phyloP scores from a whole-genome alignment of 2,329 filamentous ascomycete species.

The Immersiporthe knoxdaviesiana region DNA sequence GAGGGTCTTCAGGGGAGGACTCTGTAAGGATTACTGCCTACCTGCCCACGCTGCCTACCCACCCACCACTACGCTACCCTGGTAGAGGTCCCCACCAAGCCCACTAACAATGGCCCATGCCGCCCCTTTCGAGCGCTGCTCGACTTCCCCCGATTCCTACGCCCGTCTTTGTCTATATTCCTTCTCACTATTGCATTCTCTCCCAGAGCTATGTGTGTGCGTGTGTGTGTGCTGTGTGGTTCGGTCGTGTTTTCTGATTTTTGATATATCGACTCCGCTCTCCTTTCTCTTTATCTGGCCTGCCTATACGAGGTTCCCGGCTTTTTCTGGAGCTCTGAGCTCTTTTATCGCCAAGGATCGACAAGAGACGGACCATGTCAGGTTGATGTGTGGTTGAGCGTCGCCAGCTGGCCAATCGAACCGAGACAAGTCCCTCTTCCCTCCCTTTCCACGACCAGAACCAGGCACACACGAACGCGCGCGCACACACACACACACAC shows the following conservation, averaged over 20 bases:
- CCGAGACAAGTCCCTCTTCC: not conserved
- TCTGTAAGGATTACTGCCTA: not conserved
- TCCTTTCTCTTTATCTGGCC: not conserved
- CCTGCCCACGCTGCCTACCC: not conserved
- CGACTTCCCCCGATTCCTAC: constrained; percentile 1
- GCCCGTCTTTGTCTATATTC: constrained; percentile 16
- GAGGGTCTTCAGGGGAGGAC: not conserved
- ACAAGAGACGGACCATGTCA: constrained; percentile 24
- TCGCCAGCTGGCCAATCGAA: constrained; percentile 24
- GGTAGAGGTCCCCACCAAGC: constrained; percentile 8
- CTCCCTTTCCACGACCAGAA: not conserved
- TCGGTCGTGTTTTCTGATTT: not conserved
- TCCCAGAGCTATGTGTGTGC: not conserved
- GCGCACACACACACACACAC: no score
- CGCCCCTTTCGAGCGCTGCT: constrained; percentile 22
- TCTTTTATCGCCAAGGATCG: not conserved
- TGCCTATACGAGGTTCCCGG: constrained; percentile 1
- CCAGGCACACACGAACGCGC: not conserved
- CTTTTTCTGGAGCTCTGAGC: not conserved
- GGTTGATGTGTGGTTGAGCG: constrained; percentile 21
- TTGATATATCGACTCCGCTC: constrained; percentile 23
- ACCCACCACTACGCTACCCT: not conserved
- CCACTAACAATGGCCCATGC: constrained; percentile 13
- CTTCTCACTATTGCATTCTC: constrained; percentile 26
- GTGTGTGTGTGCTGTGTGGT: not conserved